A percentile compares a stretch with the other conserved stretches of the same genome.
These are phyloP conservation scores for Earliella scabrosa DNA, from an alignment of 1,284 basidiomycete species.

Conservation along the genomic window DNA sequence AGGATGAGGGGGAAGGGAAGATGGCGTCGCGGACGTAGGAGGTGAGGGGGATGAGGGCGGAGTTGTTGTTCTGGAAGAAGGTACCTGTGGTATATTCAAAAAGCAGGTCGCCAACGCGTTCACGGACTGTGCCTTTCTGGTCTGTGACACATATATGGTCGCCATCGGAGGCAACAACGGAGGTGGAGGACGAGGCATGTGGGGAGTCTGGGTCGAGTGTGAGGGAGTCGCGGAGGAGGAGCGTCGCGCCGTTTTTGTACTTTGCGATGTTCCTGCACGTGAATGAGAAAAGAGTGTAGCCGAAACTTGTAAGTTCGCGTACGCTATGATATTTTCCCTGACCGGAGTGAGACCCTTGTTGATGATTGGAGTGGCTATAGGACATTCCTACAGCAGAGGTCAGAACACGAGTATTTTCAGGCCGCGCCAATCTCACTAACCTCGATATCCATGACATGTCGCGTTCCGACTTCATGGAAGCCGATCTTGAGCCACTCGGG, in stretches of 20 bases:
- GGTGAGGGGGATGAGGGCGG: slow-evolving; percentile 84
- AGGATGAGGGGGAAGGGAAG: slow-evolving; percentile 43
- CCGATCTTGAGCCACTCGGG: slow-evolving; percentile 84
- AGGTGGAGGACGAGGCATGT: slow-evolving; percentile 3
- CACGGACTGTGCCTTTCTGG: slow-evolving; percentile 82
- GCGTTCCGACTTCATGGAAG: slow-evolving; percentile 84
- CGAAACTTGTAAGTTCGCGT: slow-evolving; percentile 27
- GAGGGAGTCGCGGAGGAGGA: slow-evolving; percentile 91
- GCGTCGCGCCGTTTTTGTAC: slow-evolving; percentile 90
- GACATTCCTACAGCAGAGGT: slow-evolving; percentile 72
- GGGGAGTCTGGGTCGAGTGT: slow-evolving; percentile 23
- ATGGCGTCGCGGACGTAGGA: slow-evolving; percentile 82
- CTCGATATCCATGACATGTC: slow-evolving; percentile 91
- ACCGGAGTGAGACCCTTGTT: slow-evolving; percentile 72
- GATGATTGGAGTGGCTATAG: slow-evolving; percentile 86
- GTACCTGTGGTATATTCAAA: slow-evolving; percentile 91
- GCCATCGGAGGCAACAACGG: slow-evolving; percentile 38
- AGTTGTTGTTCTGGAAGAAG: slow-evolving; percentile 99
- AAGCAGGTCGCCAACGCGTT: slow-evolving; percentile 79
- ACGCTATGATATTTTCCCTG: slow-evolving; percentile 75
- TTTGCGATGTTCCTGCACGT: slow-evolving; percentile 69
- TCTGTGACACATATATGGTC: slow-evolving; percentile 81
- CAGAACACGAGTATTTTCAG: background rate
- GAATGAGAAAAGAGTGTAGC: background rate
- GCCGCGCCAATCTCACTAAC: slow-evolving; percentile 45